Base-by-base conservation (phyloP, 1,284 basidiomycete genomes). In the Jaminaea rosea region DNA sequence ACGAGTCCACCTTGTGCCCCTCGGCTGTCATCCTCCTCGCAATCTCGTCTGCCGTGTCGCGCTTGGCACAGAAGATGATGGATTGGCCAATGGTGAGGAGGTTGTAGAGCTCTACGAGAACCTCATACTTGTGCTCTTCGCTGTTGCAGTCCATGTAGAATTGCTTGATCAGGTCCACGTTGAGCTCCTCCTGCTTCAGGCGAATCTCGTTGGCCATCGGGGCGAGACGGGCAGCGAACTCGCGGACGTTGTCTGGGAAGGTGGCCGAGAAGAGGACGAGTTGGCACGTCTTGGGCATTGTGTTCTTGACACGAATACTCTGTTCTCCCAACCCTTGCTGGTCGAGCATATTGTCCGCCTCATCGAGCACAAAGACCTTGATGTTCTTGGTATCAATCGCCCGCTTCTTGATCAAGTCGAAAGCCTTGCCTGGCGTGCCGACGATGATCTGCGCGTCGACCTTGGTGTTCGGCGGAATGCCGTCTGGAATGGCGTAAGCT, bases 281-380 rank as follows among this genome's bases (percentile, higher is more conserved):
- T 75, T 98, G 94, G 26, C 82, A 80, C 5, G 78, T 77, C 56
- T 66, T 65, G 39, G 85, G 83, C 50, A 90, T 81, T 72, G 82
- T 79, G 73, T 69, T 94, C 78, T 96, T 97, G 54, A 97, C 90
- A 47, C 86, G 82, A 55, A 93, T 78, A 1, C 89, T 93, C 77
- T 98, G 93, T 66, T 98, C 94, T n/a, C 90, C 90, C 48, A 98
- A 77, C 21, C 92, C 90, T 74, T 93, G 89, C 71, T 90, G 84
- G 73, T 93, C 91, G 60, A 99, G 80, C 91, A 98, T 96, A 50
- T 96, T 94, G 77, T 99, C 94, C 27, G 94, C 94, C 77, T 99
- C 94, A 72, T 99, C 94, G 19, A 98, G 80, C 9, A 98, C 93
- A 58, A 98, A 91, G 9, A 96, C 88, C 72, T 88, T 89, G 72